Evolutionary conservation across 805 yeast genomes (phyloP).

Genomic region (Candida nonsorbophila): DNA sequence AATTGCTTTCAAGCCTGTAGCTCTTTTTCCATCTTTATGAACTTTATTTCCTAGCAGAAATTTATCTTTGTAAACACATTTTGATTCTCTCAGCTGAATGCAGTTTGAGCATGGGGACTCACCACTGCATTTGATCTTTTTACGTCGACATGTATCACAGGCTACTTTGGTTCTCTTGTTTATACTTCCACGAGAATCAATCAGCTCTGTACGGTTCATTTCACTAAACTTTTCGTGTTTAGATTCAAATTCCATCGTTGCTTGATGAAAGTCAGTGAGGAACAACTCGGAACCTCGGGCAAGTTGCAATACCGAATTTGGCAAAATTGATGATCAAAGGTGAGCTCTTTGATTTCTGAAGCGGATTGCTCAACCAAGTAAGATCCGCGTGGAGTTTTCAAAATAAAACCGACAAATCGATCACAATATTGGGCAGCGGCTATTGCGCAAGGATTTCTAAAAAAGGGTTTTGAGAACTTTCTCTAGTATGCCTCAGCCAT

Average conservation of each 20-base stretch:
- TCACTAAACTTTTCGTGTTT: too few relatives aligned
- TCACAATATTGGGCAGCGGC: too few relatives aligned
- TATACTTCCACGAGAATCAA: neutral
- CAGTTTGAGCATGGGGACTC: slow-evolving; percentile 25
- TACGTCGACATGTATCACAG: slow-evolving; percentile 26
- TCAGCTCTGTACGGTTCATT: neutral
- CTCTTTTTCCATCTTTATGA: slow-evolving; percentile 2
- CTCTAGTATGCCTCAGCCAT: too few relatives aligned
- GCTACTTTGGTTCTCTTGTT: slow-evolving; percentile 21
- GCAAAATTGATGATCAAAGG: too few relatives aligned
- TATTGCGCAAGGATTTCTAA: too few relatives aligned
- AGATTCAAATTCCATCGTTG: neutral
- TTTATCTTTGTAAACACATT: slow-evolving; percentile 21
- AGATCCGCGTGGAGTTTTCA: too few relatives aligned
- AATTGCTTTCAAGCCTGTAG: slow-evolving; percentile 8
- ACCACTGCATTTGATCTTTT: slow-evolving; percentile 31
- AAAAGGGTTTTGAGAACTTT: too few relatives aligned
- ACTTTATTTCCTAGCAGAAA: slow-evolving; percentile 3
- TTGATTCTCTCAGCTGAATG: slow-evolving; percentile 10
- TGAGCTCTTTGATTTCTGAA: too few relatives aligned
- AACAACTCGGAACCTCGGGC: neutral
- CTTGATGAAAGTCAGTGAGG: neutral
- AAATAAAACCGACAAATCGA: too few relatives aligned
- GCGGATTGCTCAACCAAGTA: too few relatives aligned
- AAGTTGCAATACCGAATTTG: neutral